These are phyloP conservation scores for Eruca vesicaria DNA, from an alignment of 441 rosid genomes.

Conservation along the genomic window DNA sequence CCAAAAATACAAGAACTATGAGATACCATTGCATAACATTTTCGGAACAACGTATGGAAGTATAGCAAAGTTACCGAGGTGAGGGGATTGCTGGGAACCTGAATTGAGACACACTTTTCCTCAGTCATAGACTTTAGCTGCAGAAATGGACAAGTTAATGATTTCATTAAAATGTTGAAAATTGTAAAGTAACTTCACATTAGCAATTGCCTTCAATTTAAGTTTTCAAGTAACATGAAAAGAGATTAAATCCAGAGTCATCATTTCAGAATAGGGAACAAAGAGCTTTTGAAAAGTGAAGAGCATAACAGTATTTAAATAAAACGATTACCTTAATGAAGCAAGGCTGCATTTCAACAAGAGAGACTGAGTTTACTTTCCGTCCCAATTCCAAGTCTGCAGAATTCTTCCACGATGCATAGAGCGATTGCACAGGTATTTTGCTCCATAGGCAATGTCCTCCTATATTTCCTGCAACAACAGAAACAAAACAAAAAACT, in stretches of 20 bases:
- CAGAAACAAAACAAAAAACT: not conserved
- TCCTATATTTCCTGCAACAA: slow-evolving; percentile 70
- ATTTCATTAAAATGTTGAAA: not conserved
- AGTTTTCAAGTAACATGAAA: slow-evolving; percentile 2
- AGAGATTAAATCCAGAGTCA: slow-evolving; percentile 10
- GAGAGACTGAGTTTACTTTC: slow-evolving; percentile 63
- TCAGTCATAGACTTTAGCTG: slow-evolving; percentile 67
- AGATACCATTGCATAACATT: slow-evolving; percentile 16
- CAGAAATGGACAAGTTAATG: slow-evolving; percentile 33
- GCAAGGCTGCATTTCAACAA: slow-evolving; percentile 76
- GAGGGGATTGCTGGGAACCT: slow-evolving; percentile 60
- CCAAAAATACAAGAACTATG: slow-evolving; percentile 16
- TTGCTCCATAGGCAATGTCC: slow-evolving; percentile 84
- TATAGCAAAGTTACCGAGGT: slow-evolving; percentile 52
- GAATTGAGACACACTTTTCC: slow-evolving; percentile 72
- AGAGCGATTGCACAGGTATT: slow-evolving; percentile 73
- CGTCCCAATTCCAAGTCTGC: slow-evolving; percentile 83
- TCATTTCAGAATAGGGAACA: not conserved
- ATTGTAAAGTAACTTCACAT: not conserved
- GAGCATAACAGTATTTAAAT: not conserved
- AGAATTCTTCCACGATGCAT: slow-evolving; percentile 70
- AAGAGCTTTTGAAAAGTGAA: slow-evolving; percentile 1
- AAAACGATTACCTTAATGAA: slow-evolving; percentile 66
- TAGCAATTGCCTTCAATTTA: slow-evolving; percentile 15
- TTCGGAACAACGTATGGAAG: slow-evolving; percentile 18